Evolutionary conservation across 2,329 filamentous ascomycete genomes (phyloP), one percentile per base, ranked within the genome.

Genomic region (Penicillium italicum): DNA sequence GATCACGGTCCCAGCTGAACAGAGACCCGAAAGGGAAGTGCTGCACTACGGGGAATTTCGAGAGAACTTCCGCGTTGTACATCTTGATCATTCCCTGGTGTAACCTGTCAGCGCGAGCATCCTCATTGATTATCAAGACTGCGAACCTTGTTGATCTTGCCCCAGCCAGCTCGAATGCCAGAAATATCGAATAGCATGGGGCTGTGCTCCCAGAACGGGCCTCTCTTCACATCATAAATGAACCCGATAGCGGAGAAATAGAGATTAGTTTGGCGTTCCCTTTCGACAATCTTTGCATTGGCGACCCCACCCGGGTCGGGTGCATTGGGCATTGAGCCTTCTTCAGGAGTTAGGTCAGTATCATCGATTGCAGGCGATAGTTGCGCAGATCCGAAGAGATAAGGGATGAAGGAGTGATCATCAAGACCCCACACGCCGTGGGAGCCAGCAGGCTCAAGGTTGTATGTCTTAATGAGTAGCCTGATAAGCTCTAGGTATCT

Each of bases 351-450:
- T 2, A 82, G 72, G 45, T 87, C 81, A 2, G 77, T 72, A 0
- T 83, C 79, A 28, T 78, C 76, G 61, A 96, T 89, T 1, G 92
- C 83, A 0, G 91, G 87, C 10, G 88, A 88, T 38, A 95, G 80
- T 70, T 99, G 94, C 0, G 94, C 92, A 2, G 92, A 96, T 31
- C 94, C 94, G 61, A 97, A 92, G 54, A 99, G 90, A 73, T 97
- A 99, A 0, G 94, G 89, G 26, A 94, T 74, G 72, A 99, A 97
- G 9, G 86, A 92, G 74, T 99, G 93, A 72, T 99, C 94, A 70
- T 99, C 94, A n/a, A 99, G 81, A 20, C 94, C 94, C 94, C 94
- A 99, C 20, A 99, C 94, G 3, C 94, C 94, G 70, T 97, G 94
- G 1, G 93, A 96, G 2, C 94, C 94, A 6, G 94, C 94, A 4